These are phyloP conservation scores for Solanum megistacrolobum DNA, from an alignment of 257 asterid species.

Conservation along the genomic window DNA sequence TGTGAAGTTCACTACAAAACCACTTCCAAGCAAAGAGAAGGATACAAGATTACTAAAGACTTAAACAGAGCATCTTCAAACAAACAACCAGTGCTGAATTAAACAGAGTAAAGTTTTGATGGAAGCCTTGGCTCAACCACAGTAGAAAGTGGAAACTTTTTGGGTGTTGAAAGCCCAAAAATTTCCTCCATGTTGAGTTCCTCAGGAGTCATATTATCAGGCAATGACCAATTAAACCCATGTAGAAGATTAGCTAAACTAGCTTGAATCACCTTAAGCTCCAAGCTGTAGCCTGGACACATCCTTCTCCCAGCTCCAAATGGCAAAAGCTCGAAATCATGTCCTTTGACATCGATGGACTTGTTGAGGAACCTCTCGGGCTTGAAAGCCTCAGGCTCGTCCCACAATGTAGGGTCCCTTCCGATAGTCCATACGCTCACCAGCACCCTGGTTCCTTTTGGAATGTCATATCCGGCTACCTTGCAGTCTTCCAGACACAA, in stretches of 20 bases:
- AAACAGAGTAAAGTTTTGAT: too few species aligned
- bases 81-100: too few species aligned
- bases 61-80: too few species aligned
- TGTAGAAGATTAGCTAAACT: slow-evolving; percentile 32
- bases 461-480: slow-evolving; percentile 33
- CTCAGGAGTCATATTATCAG: slow-evolving; percentile 7
- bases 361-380: slow-evolving; percentile 28
- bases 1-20: too few species aligned
- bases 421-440: slow-evolving; percentile 29
- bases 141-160: slow-evolving; percentile 22
- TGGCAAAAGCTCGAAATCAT: slow-evolving; percentile 24
- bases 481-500: slow-evolving; percentile 42
- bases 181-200: slow-evolving; percentile 37
- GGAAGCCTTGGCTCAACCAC: too few species aligned
- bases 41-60: too few species aligned
- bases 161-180: slow-evolving; percentile 32
- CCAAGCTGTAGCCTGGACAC: slow-evolving; percentile 34
- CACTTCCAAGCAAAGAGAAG: too few species aligned
- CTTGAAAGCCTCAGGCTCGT: slow-evolving; percentile 22
- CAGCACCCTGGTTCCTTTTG: slow-evolving; percentile 19
- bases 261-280: slow-evolving; percentile 30
- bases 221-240: slow-evolving; percentile 31
- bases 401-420: slow-evolving; percentile 31
- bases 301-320: slow-evolving; percentile 42
- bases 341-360: slow-evolving; percentile 24